phyloP scores from a whole-genome alignment of 164 flowering plant genomes.

The Santalum album region DNA sequence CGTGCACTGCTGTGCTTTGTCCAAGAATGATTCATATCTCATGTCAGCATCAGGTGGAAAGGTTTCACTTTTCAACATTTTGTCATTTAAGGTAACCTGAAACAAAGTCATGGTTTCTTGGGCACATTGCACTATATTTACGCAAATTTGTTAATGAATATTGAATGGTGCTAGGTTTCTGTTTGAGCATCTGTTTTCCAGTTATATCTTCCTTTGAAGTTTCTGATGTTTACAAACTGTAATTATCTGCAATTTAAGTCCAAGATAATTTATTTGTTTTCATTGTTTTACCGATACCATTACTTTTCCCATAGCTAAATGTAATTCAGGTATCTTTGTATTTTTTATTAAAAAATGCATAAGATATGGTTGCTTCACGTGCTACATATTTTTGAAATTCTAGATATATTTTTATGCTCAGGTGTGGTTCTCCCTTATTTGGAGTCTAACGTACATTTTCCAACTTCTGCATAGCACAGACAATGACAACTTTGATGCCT shows the following conservation, averaged over 20 bases:
- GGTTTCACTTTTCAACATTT: conserved; percentile 34
- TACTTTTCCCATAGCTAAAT: too few species aligned
- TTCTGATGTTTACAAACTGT: too few species aligned
- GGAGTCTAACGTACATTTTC: neutral
- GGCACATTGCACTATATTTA: neutral
- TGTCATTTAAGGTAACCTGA: conserved; percentile 33
- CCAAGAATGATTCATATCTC: conserved; percentile 40
- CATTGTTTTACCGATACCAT: too few species aligned
- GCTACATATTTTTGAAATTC: too few species aligned
- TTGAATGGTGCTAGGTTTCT: neutral
- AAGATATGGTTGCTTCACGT: too few species aligned
- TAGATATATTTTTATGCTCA: neutral
- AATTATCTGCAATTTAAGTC: too few species aligned
- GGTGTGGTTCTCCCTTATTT: neutral
- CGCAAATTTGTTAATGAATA: neutral
- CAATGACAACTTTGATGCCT: conserved; percentile 31
- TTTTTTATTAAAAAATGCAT: too few species aligned
- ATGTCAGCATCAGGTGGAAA: conserved; percentile 49
- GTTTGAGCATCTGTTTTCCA: too few species aligned
- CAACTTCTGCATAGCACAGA: conserved; percentile 16
- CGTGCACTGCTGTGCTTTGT: conserved; percentile 36
- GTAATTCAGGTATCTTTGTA: too few species aligned
- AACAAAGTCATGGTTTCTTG: neutral
- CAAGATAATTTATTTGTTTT: too few species aligned
- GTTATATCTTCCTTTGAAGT: too few species aligned